A percentile compares a stretch with the other conserved stretches of the same genome.
Conservation (phyloP, 208 protist genomes). For the Tetramitus jugosus region DNA sequence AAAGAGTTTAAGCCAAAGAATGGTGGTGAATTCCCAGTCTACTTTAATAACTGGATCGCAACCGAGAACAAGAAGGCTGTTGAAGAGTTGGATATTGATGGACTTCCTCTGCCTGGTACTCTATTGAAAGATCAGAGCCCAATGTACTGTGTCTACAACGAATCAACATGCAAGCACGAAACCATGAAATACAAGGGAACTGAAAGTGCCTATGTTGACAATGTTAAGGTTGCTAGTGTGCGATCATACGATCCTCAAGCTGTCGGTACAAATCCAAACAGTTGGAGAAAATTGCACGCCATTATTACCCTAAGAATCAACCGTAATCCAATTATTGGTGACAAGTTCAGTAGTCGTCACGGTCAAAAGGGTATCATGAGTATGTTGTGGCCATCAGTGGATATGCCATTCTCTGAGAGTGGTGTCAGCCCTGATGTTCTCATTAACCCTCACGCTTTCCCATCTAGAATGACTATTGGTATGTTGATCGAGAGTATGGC, state of each 20-base stretch:
- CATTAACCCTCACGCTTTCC: conserved; percentile 99
- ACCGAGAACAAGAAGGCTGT: neutral
- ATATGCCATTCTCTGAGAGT: conserved; percentile 70
- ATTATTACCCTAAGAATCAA: conserved; percentile 76
- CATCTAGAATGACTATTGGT: conserved; percentile 99
- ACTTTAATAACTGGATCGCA: neutral
- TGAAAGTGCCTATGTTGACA: neutral
- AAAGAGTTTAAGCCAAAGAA: neutral
- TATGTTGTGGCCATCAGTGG: conserved; percentile 68
- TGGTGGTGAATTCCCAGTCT: neutral
- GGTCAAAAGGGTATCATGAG: conserved; percentile 98
- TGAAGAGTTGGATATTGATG: conserved; percentile 10
- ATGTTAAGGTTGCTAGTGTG: neutral
- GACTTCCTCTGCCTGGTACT: neutral
- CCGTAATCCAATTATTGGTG: conserved; percentile 93
- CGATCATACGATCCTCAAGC: neutral
- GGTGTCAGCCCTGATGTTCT: conserved; percentile 98
- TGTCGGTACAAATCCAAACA: neutral
- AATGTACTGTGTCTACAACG: neutral
- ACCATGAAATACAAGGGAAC: neutral
- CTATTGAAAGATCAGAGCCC: neutral
- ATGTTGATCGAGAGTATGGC: conserved; percentile 96
- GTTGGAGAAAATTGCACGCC: conserved; percentile 22
- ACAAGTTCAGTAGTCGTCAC: conserved; percentile 99
- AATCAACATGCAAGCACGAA: neutral